phyloP scores from a whole-genome alignment of 2,329 filamentous ascomycete genomes.

The Aspergillus persii region DNA sequence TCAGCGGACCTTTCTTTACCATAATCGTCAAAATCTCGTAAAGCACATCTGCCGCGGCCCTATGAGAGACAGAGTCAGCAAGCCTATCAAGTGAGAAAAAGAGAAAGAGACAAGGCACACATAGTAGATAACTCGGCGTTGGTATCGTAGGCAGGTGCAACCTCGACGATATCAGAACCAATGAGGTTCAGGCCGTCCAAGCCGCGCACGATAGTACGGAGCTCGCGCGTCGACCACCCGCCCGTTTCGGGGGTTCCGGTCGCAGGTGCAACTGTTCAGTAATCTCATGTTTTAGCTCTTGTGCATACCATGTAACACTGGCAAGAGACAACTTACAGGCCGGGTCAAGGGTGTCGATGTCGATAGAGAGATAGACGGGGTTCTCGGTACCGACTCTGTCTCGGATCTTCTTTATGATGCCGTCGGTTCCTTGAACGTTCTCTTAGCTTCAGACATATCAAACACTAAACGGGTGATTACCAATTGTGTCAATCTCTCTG shows the following conservation, averaged over 20 bases:
- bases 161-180: slow-evolving; percentile 62
- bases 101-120: slow-evolving; percentile 19
- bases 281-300: no score
- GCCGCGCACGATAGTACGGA: slow-evolving; percentile 58
- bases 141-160: slow-evolving; percentile 62
- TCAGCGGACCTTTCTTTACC: slow-evolving; percentile 72
- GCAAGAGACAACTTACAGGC: slow-evolving; percentile 56
- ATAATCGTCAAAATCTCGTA: slow-evolving; percentile 80
- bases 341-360: slow-evolving; percentile 86
- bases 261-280: slow-evolving; percentile 35
- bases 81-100: background rate
- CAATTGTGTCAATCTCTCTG: slow-evolving; percentile 66
- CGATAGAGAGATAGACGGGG: slow-evolving; percentile 78
- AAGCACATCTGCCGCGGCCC: slow-evolving; percentile 57
- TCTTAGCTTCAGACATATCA: background rate
- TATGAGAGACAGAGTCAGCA: slow-evolving; percentile 5
- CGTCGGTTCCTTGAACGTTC: slow-evolving; percentile 50
- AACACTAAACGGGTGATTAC: slow-evolving; percentile 10
- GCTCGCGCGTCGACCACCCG: slow-evolving; percentile 60
- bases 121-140: slow-evolving; percentile 57
- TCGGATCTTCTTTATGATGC: slow-evolving; percentile 75
- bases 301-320: background rate
- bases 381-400: slow-evolving; percentile 70
- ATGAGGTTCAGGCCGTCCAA: slow-evolving; percentile 58
- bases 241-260: slow-evolving; percentile 62